phyloP scores from a whole-genome alignment of 306 rosid species.

The Lablab purpureus region DNA sequence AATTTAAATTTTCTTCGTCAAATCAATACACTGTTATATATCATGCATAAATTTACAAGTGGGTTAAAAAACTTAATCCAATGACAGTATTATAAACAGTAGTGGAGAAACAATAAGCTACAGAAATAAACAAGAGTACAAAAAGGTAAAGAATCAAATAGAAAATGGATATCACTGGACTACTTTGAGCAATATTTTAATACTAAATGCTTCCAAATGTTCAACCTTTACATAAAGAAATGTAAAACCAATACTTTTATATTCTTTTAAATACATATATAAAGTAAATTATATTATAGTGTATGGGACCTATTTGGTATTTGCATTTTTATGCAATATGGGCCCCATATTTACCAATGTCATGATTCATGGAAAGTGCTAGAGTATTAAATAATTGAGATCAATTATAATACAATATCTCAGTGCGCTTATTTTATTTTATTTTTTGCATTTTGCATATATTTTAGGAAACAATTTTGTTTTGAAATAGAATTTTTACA shows the following conservation, averaged over 20 bases:
- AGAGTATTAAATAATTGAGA: background rate
- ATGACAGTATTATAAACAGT: background rate
- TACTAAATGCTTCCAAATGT: background rate
- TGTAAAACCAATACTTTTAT: slow-evolving; percentile 14
- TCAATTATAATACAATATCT: background rate
- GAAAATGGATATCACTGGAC: background rate
- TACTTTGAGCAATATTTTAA: background rate
- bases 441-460: too few species aligned
- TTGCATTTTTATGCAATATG: background rate
- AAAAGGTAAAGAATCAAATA: background rate
- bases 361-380: slow-evolving; percentile 21
- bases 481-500: too few species aligned
- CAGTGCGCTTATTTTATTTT: background rate
- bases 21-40: background rate
- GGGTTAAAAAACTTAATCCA: too few species aligned
- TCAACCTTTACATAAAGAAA: background rate
- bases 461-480: too few species aligned
- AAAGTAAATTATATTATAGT: background rate
- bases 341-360: background rate
- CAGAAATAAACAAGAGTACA: background rate
- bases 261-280: background rate
- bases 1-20: background rate
- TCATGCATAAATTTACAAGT: background rate
- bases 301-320: slow-evolving; percentile 17
- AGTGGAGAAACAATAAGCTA: background rate